These are phyloP conservation scores for Aspergillus ochraceus DNA, from an alignment of 2,329 filamentous ascomycete genomes.

Conservation along the genomic window DNA sequence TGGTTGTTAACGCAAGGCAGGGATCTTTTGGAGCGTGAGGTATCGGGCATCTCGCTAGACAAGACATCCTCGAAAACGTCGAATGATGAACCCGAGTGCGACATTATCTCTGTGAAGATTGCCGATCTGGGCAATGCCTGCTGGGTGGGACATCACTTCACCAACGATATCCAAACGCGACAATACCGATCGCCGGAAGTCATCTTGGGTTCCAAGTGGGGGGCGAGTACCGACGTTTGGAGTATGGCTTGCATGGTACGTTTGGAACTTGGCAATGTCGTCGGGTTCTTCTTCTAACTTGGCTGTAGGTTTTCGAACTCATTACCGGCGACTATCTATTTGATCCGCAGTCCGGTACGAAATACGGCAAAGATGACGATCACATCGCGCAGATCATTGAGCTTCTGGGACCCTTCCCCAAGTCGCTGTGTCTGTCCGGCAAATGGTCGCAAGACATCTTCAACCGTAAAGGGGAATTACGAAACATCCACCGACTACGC, in stretches of 20 bases:
- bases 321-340: constrained; percentile 99
- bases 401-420: constrained; percentile 88
- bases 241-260: constrained; percentile 98
- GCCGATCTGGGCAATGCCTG: constrained; percentile 97
- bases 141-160: constrained; percentile 99
- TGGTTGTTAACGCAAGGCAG: constrained; percentile 46
- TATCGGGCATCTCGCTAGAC: constrained; percentile 91
- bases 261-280: neutral
- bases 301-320: constrained; percentile 75
- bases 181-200: constrained; percentile 98
- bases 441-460: constrained; percentile 99
- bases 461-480: constrained; percentile 92
- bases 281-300: neutral
- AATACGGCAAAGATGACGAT: constrained; percentile 99
- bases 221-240: constrained; percentile 98
- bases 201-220: constrained; percentile 95
- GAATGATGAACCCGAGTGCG: constrained; percentile 45
- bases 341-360: constrained; percentile 95
- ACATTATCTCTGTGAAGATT: constrained; percentile 97
- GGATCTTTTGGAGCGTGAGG: constrained; percentile 86
- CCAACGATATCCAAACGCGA: constrained; percentile 96
- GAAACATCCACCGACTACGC: constrained; percentile 93
- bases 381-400: constrained; percentile 99
- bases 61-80: constrained; percentile 56
- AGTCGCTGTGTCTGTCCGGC: constrained; percentile 83